A percentile compares a stretch with the other conserved stretches of the same genome.
These are phyloP conservation scores for Phytophthora ohioensis DNA, from an alignment of 352 stramenopile genomes.

Conservation along the genomic window DNA sequence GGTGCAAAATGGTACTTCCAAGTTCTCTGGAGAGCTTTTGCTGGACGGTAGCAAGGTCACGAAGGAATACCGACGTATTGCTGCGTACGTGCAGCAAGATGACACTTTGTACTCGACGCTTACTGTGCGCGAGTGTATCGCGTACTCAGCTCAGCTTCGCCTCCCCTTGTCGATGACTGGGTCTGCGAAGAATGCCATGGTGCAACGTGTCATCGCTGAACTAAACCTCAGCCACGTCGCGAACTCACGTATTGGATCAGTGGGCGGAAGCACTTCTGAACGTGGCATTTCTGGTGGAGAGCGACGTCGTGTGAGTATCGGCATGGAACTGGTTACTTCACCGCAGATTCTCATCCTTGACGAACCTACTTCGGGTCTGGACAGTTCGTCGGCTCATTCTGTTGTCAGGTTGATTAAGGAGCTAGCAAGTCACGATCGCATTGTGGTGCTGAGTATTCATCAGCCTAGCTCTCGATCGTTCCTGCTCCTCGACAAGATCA, in stretches of 20 bases:
- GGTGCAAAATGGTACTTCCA: conserved; percentile 68
- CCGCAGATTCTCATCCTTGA: conserved; percentile 90
- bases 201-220: conserved; percentile 75
- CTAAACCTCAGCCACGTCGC: conserved; percentile 78
- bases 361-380: conserved; percentile 93
- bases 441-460: conserved; percentile 89
- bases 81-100: conserved; percentile 91
- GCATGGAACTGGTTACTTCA: conserved; percentile 93
- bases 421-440: conserved; percentile 81
- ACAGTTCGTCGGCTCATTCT: conserved; percentile 90
- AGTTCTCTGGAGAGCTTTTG: conserved; percentile 65
- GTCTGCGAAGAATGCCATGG: conserved; percentile 66
- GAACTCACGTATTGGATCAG: conserved; percentile 67
- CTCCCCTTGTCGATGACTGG: conserved; percentile 59
- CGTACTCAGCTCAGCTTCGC: conserved; percentile 83
- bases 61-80: conserved; percentile 73
- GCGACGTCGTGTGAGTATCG: conserved; percentile 93
- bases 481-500: conserved; percentile 88
- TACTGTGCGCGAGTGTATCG: conserved; percentile 87
- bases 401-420: conserved; percentile 91
- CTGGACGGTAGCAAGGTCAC: conserved; percentile 67
- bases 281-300: conserved; percentile 95
- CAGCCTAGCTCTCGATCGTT: conserved; percentile 94
- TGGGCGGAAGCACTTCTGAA: conserved; percentile 33
- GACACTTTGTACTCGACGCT: conserved; percentile 85